These are phyloP conservation scores for Entomortierella chlamydospora DNA, from an alignment of 192 early-diverging fungal genomes.

Conservation along the genomic window DNA sequence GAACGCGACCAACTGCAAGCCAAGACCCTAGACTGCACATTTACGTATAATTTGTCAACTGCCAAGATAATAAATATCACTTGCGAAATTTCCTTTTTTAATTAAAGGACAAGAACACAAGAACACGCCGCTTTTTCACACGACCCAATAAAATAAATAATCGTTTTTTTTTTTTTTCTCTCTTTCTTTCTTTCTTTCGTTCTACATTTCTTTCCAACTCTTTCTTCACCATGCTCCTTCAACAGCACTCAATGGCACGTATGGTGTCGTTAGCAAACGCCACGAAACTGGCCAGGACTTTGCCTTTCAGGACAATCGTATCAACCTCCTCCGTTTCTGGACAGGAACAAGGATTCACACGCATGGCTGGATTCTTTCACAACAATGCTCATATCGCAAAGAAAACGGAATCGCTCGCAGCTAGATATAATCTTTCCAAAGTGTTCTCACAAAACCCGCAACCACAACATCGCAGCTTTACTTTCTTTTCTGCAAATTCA, in stretches of 20 bases:
- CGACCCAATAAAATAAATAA: no score
- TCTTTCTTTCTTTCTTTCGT: no score
- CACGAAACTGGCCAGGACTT: neutral
- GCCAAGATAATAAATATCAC: no score
- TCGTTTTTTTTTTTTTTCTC: no score
- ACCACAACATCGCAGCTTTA: neutral
- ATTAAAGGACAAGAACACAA: no score
- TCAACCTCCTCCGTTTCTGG: neutral
- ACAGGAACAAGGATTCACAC: neutral
- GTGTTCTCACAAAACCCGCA: neutral
- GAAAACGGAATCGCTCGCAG: conserved; percentile 7
- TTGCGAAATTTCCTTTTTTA: no score
- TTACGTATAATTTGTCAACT: no score
- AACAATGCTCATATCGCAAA: neutral
- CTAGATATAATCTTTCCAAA: conserved; percentile 1
- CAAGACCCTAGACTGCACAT: no score
- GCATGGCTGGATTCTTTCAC: neutral
- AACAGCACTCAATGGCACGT: neutral
- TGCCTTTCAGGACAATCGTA: neutral
- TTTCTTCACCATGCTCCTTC: no score
- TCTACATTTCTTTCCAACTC: no score
- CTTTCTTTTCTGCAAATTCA: neutral
- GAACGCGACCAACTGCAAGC: no score
- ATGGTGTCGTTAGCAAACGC: neutral
- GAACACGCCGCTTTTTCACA: no score